Evolutionary conservation across 345 rosid genomes (phyloP), one percentile per base, ranked within the genome.

Genomic region (Pugionium dolabratum): DNA sequence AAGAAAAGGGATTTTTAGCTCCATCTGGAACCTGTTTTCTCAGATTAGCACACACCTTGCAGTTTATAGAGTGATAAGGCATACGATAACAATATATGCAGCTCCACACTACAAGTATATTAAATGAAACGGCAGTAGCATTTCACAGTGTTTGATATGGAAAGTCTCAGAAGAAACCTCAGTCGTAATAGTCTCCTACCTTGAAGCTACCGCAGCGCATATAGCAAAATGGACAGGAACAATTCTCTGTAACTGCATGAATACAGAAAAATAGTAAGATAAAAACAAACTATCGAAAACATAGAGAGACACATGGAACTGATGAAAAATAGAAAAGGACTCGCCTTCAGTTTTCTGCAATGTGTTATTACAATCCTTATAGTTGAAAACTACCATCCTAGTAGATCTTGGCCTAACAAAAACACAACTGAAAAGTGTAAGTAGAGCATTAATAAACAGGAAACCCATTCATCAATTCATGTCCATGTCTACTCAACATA

Each of bases 201-300:
- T 87, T 78, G 74, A 87, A 87, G 79, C 84, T 83, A 51, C 81
- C 90, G 77, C 99, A 89, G 72, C 73, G 85, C 78, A 85, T 80
- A 73, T 77, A 76, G 83, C 99, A 95, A 72, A 95, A 91, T 3
- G 99, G 96, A 78, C 97, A 95, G 72, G 95, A 89, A 67, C 78
- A 91, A 69, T 89, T 87, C 74, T 87, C 93, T 71, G 86, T 89
- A 67, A 95, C 99, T 95, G 94, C 89, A 81, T 53, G 37, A 37
- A 52, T 40, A 69, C 7, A 51, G 43, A 44, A 52, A 30, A 45
- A 9, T 5, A 53, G n/a, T 52, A 46, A 36, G 54, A 3, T 1
- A 53, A 54, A 54, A 40, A n/a, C 4, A 36, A 26, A 28, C 49
- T 10, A 71, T 28, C 39, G 54, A 52, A 36, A 18, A 45, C 5